Conservation (phyloP, 148 eudicot species). For the Drosera capensis region DNA sequence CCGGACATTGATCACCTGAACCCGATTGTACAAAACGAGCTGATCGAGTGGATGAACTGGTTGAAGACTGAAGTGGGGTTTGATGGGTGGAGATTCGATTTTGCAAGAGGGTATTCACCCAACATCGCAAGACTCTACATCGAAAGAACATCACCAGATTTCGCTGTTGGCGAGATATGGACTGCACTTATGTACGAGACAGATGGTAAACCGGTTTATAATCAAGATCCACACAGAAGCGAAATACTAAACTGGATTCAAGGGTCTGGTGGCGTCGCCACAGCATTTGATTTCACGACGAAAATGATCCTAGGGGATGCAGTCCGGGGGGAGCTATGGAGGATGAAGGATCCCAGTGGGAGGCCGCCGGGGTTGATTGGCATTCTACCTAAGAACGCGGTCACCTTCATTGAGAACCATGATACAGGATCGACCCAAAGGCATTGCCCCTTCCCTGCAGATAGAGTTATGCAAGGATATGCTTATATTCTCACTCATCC, state of each 20-base stretch:
- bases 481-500: slow-evolving; percentile 66
- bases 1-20: slow-evolving; percentile 75
- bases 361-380: slow-evolving; percentile 69
- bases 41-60: slow-evolving; percentile 79
- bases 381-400: slow-evolving; percentile 30
- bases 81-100: slow-evolving; percentile 70
- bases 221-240: slow-evolving; percentile 34
- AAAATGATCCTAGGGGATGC: slow-evolving; percentile 56
- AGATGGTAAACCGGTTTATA: slow-evolving; percentile 27
- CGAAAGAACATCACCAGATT: slow-evolving; percentile 16
- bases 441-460: slow-evolving; percentile 43
- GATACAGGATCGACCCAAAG: slow-evolving; percentile 46
- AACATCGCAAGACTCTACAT: slow-evolving; percentile 27
- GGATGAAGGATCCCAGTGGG: slow-evolving; percentile 46
- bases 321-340: slow-evolving; percentile 42
- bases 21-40: slow-evolving; percentile 38
- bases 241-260: slow-evolving; percentile 36
- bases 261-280: slow-evolving; percentile 27
- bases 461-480: slow-evolving; percentile 47
- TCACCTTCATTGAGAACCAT: slow-evolving; percentile 54
- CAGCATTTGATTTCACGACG: slow-evolving; percentile 51
- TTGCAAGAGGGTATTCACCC: slow-evolving; percentile 45
- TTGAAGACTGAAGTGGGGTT: slow-evolving; percentile 48
- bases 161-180: slow-evolving; percentile 71
- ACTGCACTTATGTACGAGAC: slow-evolving; percentile 15